Evolutionary conservation across 2,329 filamentous ascomycete genomes (phyloP), one percentile per base, ranked within the genome.

Genomic region (Pyrenophora seminiperda): DNA sequence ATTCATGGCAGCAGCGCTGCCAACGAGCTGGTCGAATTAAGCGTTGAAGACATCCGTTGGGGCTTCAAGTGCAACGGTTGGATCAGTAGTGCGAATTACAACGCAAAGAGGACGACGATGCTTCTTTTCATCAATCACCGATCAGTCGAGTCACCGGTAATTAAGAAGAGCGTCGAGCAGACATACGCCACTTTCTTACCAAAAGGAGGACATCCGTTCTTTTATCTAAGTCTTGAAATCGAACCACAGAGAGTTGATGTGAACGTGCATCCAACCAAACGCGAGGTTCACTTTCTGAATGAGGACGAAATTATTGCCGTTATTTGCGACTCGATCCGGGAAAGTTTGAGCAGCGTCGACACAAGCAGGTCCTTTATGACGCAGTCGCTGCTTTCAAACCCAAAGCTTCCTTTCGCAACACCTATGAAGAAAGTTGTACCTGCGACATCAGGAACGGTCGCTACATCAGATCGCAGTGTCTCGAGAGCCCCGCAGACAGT

Each of bases 111-210:
- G 72, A 97, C 91, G 0, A 88, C 84, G 0, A 77, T 97, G 17
- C 77, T 99, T 3, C 80, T 99, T 0, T 99, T 99, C 76, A 97
- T 99, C 76, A 99, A 99, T 62, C 90, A 97, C 69, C 87, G 94
- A 32, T 88, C 90, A 11, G 94, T 99, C 7, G 94, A 99, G 58
- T 97, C 93, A 0, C 85, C 86, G 0, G 84, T 85, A 36, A 88
- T 99, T 59, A 94, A 91, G 67, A 96, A 93, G 72, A 89, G 90
- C 1, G 73, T 99, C 3, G 94, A 99, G 73, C 91, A 96, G 67
- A 91, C 88, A 0, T 99, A 97, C 70, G 82, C 87, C 7, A 79
- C 83, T 1, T 97, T 96, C 58, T 77, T 99, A 3, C 94, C 94
- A 0, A 99, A 97, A 74, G 91, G 90, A 27, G 91, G 91, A 1